A percentile compares a stretch with the other conserved stretches of the same genome.
Evolutionary conservation across 78 protist species (phyloP).

Genomic region (Dictyostelium citrinum): DNA sequence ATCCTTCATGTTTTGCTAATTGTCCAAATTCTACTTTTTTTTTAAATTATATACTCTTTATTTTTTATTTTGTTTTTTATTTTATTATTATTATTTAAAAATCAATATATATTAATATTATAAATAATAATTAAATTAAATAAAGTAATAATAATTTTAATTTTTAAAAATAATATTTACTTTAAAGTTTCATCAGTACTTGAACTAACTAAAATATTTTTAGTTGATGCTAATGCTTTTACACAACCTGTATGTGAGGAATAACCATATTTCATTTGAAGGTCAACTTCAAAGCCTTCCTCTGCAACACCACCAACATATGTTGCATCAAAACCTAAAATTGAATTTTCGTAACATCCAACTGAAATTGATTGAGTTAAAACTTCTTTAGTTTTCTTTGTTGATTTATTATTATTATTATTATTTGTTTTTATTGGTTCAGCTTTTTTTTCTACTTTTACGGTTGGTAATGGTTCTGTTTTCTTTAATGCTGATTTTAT

Average conservation of each 20-base stretch:
- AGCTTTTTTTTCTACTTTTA: background rate
- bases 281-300: constrained; percentile 48
- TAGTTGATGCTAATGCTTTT: constrained; percentile 19
- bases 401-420: background rate
- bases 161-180: too few relatives aligned
- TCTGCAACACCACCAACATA: background rate
- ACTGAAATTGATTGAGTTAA: constrained; percentile 10
- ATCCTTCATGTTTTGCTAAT: constrained; percentile 58
- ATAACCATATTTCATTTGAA: constrained; percentile 37
- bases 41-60: constrained; percentile 20
- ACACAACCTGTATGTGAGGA: constrained; percentile 60
- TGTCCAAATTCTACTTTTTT: constrained; percentile 17
- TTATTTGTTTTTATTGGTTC: background rate
- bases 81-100: background rate
- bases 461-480: background rate
- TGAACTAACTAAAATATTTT: constrained; percentile 18
- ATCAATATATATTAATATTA: background rate
- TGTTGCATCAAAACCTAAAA: constrained; percentile 51
- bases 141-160: too few relatives aligned
- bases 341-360: constrained; percentile 72
- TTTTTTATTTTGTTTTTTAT: background rate
- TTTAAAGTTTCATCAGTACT: constrained; percentile 61
- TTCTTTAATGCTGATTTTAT: background rate
- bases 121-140: too few relatives aligned
- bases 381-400: background rate